These are phyloP conservation scores for Excoecaria cochinchinensis DNA, from an alignment of 345 rosid genomes.

Conservation along the genomic window DNA sequence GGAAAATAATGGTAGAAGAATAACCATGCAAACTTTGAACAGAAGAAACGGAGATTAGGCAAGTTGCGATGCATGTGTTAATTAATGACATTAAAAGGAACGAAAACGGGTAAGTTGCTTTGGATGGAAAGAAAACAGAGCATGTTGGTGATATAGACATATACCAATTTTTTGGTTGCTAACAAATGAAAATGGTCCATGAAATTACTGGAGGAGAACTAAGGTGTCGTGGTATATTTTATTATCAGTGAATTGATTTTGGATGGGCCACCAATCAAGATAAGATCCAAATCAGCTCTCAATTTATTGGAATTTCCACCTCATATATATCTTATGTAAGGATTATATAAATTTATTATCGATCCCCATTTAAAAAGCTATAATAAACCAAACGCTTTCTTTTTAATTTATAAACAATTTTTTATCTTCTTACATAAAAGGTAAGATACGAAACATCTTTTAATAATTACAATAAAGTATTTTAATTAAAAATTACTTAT, in stretches of 20 bases:
- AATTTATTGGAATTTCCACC: neutral
- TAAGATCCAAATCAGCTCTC: neutral
- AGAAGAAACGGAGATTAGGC: too few species aligned
- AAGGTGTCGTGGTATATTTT: constrained; percentile 3
- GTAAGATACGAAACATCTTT: too few species aligned
- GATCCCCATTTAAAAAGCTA: too few species aligned
- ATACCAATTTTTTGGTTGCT: neutral
- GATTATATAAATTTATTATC: too few species aligned
- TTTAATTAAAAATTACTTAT: too few species aligned
- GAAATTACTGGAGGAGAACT: neutral
- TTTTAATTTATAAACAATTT: too few species aligned
- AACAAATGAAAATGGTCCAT: neutral
- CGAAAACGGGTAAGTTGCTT: neutral
- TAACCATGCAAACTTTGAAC: too few species aligned
- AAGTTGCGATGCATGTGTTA: neutral
- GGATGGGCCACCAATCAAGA: neutral
- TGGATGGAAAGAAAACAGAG: neutral
- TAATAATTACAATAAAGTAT: too few species aligned
- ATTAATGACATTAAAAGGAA: neutral
- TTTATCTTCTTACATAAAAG: too few species aligned
- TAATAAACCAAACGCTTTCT: too few species aligned
- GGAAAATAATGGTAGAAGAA: too few species aligned
- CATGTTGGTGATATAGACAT: neutral
- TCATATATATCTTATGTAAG: neutral
- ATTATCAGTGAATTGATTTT: neutral